phyloP scores from a whole-genome alignment of 345 rosid genomes.

The Hevea brasiliensis region DNA sequence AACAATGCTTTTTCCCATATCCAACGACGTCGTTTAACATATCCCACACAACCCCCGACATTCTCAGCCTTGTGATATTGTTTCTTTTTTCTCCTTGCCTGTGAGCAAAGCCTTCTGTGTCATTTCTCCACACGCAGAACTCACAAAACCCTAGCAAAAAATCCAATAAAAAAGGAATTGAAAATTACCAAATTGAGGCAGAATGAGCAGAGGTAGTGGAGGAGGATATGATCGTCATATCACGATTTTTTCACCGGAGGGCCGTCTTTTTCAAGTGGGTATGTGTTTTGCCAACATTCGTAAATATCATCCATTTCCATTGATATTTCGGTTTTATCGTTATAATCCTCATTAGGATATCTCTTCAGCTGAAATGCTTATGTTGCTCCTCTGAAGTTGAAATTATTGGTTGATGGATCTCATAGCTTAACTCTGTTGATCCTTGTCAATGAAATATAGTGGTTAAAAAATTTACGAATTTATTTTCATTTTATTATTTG shows the following conservation, averaged over 20 bases:
- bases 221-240: constrained; percentile 89
- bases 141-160: not conserved
- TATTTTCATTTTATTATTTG: no score
- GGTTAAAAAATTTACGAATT: not conserved
- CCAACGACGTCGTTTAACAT: constrained; percentile 1
- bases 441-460: not conserved
- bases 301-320: not conserved
- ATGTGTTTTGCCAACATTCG: not conserved
- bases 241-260: constrained; percentile 84
- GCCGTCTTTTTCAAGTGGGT: constrained; percentile 92
- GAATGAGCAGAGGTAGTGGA: constrained; percentile 88
- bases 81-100: no score
- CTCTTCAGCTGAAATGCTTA: no score
- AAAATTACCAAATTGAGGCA: constrained; percentile 1
- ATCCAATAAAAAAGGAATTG: not conserved
- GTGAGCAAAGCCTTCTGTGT: no score
- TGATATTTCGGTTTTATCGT: not conserved
- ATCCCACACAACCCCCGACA: no score
- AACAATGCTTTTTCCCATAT: not conserved
- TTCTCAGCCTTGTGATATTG: no score
- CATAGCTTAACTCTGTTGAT: not conserved
- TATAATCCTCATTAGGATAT: no score
- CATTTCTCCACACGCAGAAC: no score
- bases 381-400: not conserved
- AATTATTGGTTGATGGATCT: not conserved